Evolutionary conservation across 1,139 yeast species (phyloP).

Genomic region (Pichia sp.): DNA sequence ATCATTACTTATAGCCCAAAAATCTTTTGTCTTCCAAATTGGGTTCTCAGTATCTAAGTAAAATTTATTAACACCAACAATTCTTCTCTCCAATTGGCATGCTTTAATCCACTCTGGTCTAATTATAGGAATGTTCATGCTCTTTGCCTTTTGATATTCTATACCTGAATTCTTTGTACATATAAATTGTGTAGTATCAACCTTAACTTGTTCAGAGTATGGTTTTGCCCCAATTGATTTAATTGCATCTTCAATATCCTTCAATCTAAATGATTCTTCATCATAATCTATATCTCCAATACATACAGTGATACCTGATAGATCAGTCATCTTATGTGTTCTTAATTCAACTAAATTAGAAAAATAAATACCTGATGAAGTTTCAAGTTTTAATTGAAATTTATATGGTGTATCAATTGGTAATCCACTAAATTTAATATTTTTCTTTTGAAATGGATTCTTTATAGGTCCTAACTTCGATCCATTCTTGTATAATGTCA

Average conservation of each 20-base stretch:
- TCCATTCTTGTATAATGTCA: constrained; percentile 75
- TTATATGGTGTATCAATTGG: constrained; percentile 79
- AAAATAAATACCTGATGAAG: constrained; percentile 80
- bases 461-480: constrained; percentile 81
- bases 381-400: constrained; percentile 74
- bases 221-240: constrained; percentile 78
- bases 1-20: constrained; percentile 24
- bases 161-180: constrained; percentile 50
- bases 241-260: constrained; percentile 62
- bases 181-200: constrained; percentile 91
- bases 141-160: constrained; percentile 71
- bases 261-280: constrained; percentile 47
- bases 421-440: constrained; percentile 85
- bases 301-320: constrained; percentile 89
- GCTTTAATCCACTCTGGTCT: constrained; percentile 97
- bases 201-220: constrained; percentile 62
- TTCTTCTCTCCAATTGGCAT: constrained; percentile 81
- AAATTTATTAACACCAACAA: constrained; percentile 88
- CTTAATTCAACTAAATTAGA: constrained; percentile 65
- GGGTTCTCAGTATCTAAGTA: constrained; percentile 46
- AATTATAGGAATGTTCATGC: constrained; percentile 85
- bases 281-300: constrained; percentile 66
- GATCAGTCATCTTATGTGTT: constrained; percentile 95
- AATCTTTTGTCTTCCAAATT: constrained; percentile 30
- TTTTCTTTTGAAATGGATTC: constrained; percentile 69